Evolutionary conservation across 129 eudicot genomes (phyloP).

Genomic region (Tagetes patula): DNA sequence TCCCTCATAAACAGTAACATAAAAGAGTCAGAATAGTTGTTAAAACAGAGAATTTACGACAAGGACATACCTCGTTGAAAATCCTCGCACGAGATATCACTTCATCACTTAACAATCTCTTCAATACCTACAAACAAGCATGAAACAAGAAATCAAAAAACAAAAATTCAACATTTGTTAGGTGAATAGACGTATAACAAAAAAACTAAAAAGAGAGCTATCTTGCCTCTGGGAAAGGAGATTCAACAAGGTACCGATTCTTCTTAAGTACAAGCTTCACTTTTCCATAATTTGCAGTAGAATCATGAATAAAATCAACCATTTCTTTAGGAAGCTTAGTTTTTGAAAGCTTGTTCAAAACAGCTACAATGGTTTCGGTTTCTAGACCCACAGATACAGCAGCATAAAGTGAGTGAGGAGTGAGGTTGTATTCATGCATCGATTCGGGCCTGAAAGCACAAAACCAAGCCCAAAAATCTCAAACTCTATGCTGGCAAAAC

Average conservation of each 20-base stretch:
- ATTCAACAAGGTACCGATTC: constrained; percentile 82
- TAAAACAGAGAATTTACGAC: not conserved
- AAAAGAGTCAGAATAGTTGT: not conserved
- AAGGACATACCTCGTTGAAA: constrained; percentile 52
- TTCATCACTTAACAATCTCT: constrained; percentile 71
- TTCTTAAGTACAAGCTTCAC: constrained; percentile 95
- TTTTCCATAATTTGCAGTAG: constrained; percentile 95
- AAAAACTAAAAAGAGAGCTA: constrained; percentile 4
- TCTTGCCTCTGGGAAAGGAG: constrained; percentile 91
- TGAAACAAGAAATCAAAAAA: not conserved
- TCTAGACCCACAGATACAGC: constrained; percentile 96
- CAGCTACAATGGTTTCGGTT: constrained; percentile 79
- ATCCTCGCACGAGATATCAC: constrained; percentile 83
- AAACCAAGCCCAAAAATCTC: constrained; percentile 15
- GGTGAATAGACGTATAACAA: not conserved
- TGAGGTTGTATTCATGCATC: constrained; percentile 94
- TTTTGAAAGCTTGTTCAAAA: constrained; percentile 83
- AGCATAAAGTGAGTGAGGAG: constrained; percentile 94
- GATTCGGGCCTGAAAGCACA: constrained; percentile 72
- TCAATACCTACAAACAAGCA: constrained; percentile 61
- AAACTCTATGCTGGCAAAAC: not conserved
- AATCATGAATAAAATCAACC: constrained; percentile 80
- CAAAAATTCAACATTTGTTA: not conserved
- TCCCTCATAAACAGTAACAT: too few species aligned
- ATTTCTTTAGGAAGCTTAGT: constrained; percentile 94